phyloP scores from a whole-genome alignment of 208 protist species.

The Trichomonas gallinae region DNA sequence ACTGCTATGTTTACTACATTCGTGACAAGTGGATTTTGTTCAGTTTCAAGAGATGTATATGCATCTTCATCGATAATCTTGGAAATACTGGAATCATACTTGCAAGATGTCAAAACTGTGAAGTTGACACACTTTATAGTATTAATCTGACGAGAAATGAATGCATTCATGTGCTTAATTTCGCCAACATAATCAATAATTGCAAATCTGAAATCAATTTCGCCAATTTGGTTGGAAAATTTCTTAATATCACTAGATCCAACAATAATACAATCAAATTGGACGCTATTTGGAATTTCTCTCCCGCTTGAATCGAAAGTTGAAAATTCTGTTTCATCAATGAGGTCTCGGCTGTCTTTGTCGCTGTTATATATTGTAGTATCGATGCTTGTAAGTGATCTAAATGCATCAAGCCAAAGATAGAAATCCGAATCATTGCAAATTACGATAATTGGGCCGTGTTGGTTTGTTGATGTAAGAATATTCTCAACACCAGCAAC shows the following conservation, averaged over 20 bases:
- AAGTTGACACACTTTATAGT: background rate
- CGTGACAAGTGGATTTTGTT: background rate
- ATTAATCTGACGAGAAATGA: background rate
- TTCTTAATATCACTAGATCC: background rate
- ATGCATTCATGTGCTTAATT: background rate
- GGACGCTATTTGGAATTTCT: background rate
- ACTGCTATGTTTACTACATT: background rate
- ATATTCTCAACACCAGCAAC: background rate
- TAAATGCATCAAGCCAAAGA: slow-evolving; percentile 34
- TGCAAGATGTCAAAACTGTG: background rate
- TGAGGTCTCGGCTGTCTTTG: background rate
- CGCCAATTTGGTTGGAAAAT: background rate
- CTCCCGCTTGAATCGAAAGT: background rate
- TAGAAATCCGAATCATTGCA: slow-evolving; percentile 39
- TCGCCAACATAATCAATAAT: background rate
- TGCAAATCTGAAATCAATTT: background rate
- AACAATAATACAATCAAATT: background rate
- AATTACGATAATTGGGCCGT: slow-evolving; percentile 40
- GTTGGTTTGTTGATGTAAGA: background rate
- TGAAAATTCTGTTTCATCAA: background rate
- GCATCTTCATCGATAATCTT: background rate
- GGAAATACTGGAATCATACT: background rate
- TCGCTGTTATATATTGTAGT: slow-evolving; percentile 26
- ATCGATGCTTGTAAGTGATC: slow-evolving; percentile 24
- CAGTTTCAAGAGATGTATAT: background rate